These are phyloP conservation scores for Exophiala mesophila DNA, from an alignment of 2,329 filamentous ascomycete species.

Conservation along the genomic window DNA sequence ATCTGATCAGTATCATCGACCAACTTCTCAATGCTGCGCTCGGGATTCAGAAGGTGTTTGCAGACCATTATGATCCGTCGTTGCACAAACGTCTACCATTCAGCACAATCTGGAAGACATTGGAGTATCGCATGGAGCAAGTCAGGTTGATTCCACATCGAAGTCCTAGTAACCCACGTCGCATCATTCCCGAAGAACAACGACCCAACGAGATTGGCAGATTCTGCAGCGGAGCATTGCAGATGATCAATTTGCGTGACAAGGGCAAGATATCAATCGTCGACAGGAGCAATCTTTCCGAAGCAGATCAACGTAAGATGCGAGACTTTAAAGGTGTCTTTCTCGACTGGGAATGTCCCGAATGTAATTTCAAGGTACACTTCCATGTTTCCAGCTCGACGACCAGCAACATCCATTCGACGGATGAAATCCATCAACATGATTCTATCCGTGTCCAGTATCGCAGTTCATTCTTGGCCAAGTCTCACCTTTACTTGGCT, in stretches of 20 bases:
- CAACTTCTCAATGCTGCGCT: conserved; percentile 22
- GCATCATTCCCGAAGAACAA: conserved; percentile 17
- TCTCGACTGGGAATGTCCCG: conserved; percentile 26
- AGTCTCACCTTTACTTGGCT: conserved; percentile 23
- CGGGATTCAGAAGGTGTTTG: conserved; percentile 25
- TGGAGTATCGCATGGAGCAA: conserved; percentile 23
- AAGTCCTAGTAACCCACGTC: conserved; percentile 18
- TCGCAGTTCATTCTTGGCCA: conserved; percentile 22
- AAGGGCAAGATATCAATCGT: conserved; percentile 20
- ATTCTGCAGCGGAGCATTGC: conserved; percentile 26
- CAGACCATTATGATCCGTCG: conserved; percentile 25
- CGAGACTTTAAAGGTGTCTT: conserved; percentile 21
- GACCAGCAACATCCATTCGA: conserved; percentile 21
- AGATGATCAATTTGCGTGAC: conserved; percentile 25
- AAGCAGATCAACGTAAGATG: conserved; percentile 18
- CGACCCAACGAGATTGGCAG: conserved; percentile 17
- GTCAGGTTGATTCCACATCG: conserved; percentile 12
- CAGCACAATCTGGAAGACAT: conserved; percentile 16
- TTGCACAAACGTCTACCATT: conserved; percentile 22
- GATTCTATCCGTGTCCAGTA: conserved; percentile 18
- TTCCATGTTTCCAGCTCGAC: conserved; percentile 23
- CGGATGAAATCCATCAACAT: conserved; percentile 24
- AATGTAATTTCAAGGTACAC: conserved; percentile 24
- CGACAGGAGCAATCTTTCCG: conserved; percentile 17
- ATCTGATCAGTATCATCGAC: conserved; percentile 18